These are phyloP conservation scores for Nicotiana rustica DNA, from an alignment of 305 asterid genomes.

Conservation along the genomic window DNA sequence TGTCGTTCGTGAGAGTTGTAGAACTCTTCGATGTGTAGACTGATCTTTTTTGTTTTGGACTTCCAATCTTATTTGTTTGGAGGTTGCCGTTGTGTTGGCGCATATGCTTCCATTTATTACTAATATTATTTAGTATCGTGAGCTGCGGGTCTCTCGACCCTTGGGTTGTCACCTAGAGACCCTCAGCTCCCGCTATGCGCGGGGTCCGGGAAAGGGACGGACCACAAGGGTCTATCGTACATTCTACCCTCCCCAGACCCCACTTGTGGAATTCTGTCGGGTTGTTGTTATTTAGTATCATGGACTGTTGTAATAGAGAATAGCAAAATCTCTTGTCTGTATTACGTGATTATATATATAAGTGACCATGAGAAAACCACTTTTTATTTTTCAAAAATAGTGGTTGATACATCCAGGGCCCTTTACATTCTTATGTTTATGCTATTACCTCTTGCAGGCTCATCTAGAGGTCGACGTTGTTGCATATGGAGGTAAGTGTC, in stretches of 20 bases:
- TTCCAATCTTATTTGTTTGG: neutral
- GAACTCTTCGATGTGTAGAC: neutral
- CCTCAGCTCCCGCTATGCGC: too few relatives aligned
- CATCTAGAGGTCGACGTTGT: constrained; percentile 81
- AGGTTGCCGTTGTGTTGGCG: neutral
- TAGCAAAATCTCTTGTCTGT: constrained; percentile 12
- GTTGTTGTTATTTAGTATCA: neutral
- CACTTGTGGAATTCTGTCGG: too few relatives aligned
- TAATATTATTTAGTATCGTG: constrained; percentile 25
- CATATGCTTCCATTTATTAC: neutral
- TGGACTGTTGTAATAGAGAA: neutral
- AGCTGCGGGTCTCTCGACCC: too few relatives aligned
- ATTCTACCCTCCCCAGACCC: too few relatives aligned
- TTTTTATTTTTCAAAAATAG: neutral
- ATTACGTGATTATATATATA: neutral
- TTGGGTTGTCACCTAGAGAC: too few relatives aligned
- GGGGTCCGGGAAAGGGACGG: too few relatives aligned
- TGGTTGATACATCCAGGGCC: constrained; percentile 16
- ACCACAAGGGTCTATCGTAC: too few relatives aligned
- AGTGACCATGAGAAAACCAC: neutral
- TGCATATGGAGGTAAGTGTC: constrained; percentile 85
- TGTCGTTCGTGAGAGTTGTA: constrained; percentile 7
- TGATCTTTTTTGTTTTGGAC: neutral
- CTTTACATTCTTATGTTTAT: constrained; percentile 34
- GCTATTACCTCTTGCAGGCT: constrained; percentile 62